A percentile compares a stretch with the other conserved stretches of the same genome.
Conservation (phyloP, 305 asterid species). For the Fraxinus sp. region DNA sequence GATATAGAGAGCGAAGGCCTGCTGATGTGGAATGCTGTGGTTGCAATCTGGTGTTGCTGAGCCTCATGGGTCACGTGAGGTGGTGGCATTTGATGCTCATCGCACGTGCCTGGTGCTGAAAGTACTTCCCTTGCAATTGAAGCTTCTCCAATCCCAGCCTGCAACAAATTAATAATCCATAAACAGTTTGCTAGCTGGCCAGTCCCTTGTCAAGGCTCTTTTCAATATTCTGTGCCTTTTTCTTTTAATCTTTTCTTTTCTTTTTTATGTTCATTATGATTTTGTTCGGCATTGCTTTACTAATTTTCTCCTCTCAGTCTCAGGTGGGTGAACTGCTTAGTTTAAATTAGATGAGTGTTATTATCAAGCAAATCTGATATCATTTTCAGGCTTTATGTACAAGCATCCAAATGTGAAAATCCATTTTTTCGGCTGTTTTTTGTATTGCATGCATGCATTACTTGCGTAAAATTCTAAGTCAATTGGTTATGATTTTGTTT, state of each 20-base stretch:
- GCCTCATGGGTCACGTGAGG: slow-evolving; percentile 50
- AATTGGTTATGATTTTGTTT: neutral
- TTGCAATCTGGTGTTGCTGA: slow-evolving; percentile 39
- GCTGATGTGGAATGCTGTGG: slow-evolving; percentile 67
- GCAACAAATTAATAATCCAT: slow-evolving; percentile 22
- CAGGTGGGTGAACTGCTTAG: slow-evolving; percentile 16
- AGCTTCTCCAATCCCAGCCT: slow-evolving; percentile 71
- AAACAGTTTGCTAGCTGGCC: neutral
- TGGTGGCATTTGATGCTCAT: slow-evolving; percentile 39
- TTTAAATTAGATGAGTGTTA: neutral
- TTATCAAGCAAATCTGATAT: slow-evolving; percentile 44
- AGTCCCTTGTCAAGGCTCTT: neutral
- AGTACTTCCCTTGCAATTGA: slow-evolving; percentile 57
- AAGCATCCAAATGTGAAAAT: slow-evolving; percentile 47
- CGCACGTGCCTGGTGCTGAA: slow-evolving; percentile 44
- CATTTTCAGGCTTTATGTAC: slow-evolving; percentile 46
- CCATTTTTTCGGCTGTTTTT: neutral
- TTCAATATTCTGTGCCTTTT: neutral
- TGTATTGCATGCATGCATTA: slow-evolving; percentile 8
- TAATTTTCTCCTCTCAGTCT: neutral
- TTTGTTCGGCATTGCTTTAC: neutral
- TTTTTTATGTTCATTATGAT: neutral
- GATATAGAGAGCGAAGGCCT: slow-evolving; percentile 79
- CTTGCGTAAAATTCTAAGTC: neutral
- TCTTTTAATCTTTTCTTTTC: neutral